Conservation (phyloP, 2,329 filamentous ascomycete genomes). For the Cordyceps fumosorosea region DNA sequence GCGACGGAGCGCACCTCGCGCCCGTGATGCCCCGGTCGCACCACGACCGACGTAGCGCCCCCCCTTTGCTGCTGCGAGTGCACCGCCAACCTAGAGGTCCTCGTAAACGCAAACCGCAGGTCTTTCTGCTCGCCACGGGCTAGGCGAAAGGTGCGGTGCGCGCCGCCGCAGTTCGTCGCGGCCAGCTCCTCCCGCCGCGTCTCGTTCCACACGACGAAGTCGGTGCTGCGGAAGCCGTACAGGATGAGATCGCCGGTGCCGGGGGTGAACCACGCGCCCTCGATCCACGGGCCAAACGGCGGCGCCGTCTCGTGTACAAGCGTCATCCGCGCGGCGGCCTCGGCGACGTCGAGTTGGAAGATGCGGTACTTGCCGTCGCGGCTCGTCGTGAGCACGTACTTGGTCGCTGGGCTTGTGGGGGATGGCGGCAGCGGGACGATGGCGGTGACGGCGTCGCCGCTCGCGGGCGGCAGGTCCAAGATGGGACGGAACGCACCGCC, state of each 20-base stretch:
- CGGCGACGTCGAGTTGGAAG: constrained; percentile 35
- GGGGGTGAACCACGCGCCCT: constrained; percentile 57
- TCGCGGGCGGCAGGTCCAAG: constrained; percentile 33
- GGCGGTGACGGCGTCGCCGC: constrained; percentile 60
- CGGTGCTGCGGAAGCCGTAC: constrained; percentile 73
- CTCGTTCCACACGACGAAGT: constrained; percentile 79
- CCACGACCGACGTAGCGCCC: constrained; percentile 20
- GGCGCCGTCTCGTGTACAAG: constrained; percentile 62
- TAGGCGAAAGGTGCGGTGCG: constrained; percentile 68
- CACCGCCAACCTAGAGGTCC: constrained; percentile 50
- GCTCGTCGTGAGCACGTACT: constrained; percentile 62
- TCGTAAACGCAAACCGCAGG: constrained; percentile 65
- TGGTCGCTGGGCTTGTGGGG: constrained; percentile 6
- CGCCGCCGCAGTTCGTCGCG: constrained; percentile 74
- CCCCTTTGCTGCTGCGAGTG: constrained; percentile 32
- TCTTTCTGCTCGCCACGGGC: constrained; percentile 19
- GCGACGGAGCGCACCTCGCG: constrained; percentile 64
- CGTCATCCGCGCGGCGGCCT: constrained; percentile 23
- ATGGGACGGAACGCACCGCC: constrained; percentile 23
- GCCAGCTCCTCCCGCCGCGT: constrained; percentile 62
- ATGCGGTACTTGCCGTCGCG: constrained; percentile 72
- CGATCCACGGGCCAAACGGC: constrained; percentile 69
- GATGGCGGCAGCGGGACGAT: constrained; percentile 42
- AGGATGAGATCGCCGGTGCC: constrained; percentile 51
- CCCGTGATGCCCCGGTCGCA: constrained; percentile 72